Evolutionary conservation across 306 rosid genomes (phyloP).

Genomic region (Prosopis cineraria): DNA sequence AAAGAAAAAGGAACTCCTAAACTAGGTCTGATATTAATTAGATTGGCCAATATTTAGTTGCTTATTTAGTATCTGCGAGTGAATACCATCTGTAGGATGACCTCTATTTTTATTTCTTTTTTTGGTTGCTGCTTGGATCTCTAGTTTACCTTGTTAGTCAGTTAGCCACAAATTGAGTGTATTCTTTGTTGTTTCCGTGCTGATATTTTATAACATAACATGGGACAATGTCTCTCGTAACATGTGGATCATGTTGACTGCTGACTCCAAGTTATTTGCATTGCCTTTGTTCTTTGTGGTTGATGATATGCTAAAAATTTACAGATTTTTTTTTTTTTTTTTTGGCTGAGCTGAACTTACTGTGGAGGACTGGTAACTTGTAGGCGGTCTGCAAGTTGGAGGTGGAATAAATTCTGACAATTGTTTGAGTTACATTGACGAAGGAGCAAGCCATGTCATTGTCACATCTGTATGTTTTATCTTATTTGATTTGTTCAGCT

Average conservation of each 20-base stretch:
- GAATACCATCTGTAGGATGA: conserved; percentile 1
- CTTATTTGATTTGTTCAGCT: not conserved
- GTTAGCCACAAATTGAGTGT: not conserved
- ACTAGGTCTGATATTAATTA: not conserved
- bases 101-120: too few species aligned
- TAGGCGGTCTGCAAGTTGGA: conserved; percentile 93
- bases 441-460: conserved; percentile 97
- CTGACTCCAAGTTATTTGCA: not conserved
- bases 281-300: not conserved
- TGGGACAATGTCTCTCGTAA: not conserved
- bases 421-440: conserved; percentile 67
- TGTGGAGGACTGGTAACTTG: conserved; percentile 59
- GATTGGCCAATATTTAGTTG: not conserved
- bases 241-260: not conserved
- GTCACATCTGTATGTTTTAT: conserved; percentile 79
- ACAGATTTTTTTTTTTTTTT: conserved; percentile 62
- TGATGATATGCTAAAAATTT: conserved; percentile 53
- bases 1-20: not conserved
- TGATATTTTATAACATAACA: not conserved
- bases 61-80: not conserved
- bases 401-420: conserved; percentile 96
- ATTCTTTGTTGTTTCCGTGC: not conserved
- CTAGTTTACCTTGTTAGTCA: not conserved
- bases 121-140: too few species aligned
- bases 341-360: conserved; percentile 70